Evolutionary conservation across 805 yeast species (phyloP).

Genomic region (Cyberlindnera meyerae): DNA sequence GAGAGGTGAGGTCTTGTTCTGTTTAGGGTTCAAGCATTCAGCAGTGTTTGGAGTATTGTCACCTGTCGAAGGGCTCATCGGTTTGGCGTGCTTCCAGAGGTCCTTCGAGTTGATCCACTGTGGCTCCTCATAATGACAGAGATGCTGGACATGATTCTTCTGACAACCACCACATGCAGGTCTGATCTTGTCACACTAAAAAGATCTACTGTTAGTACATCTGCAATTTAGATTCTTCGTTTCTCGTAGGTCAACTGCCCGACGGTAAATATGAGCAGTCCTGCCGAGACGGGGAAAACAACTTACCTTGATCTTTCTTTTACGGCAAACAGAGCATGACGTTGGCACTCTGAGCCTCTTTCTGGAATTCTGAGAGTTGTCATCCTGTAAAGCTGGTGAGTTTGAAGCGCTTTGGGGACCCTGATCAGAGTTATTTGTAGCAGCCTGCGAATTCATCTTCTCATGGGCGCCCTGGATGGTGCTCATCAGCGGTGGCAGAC

Average conservation of each 20-base stretch:
- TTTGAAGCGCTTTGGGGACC: neutral
- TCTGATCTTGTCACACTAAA: constrained; percentile 39
- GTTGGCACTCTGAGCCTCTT: constrained; percentile 45
- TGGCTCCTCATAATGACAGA: constrained; percentile 54
- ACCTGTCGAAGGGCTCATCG: constrained; percentile 6
- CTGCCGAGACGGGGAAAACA: neutral
- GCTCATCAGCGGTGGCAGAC: neutral
- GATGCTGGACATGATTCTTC: constrained; percentile 51
- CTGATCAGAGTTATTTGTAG: no score
- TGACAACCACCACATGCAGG: constrained; percentile 53
- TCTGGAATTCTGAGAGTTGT: constrained; percentile 15
- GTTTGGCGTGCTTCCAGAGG: constrained; percentile 34
- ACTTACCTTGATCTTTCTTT: constrained; percentile 36
- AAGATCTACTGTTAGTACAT: constrained; percentile 4
- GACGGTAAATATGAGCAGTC: no score
- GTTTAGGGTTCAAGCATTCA: no score
- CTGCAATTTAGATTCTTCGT: no score
- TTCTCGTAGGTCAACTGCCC: no score
- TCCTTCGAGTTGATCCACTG: constrained; percentile 50
- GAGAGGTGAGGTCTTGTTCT: no score
- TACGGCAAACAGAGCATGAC: constrained; percentile 43
- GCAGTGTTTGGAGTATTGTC: no score
- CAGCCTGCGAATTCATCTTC: no score
- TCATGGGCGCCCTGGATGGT: no score
- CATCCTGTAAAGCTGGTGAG: neutral